Evolutionary conservation across 2,329 filamentous ascomycete species (phyloP).

Genomic region (Endothia cerciana): DNA sequence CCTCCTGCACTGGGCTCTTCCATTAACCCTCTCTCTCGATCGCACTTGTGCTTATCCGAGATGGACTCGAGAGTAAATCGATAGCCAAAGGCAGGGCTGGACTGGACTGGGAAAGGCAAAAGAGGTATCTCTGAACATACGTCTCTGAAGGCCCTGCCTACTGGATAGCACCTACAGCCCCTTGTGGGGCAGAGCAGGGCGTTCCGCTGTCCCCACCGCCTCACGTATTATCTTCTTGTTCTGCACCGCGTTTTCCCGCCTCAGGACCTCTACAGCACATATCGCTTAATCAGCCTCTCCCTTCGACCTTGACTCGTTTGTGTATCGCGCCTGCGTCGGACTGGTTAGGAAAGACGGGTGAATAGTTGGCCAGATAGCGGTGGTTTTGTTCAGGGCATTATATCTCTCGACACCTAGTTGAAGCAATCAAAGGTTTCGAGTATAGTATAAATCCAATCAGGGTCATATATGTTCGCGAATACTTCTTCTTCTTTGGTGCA

Average conservation of each 20-base stretch:
- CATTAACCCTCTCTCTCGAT: background rate
- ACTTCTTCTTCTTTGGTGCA: background rate
- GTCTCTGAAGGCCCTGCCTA: background rate
- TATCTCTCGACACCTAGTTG: background rate
- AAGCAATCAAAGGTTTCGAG: background rate
- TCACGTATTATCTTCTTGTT: no score
- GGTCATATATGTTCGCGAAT: background rate
- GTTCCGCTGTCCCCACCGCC: no score
- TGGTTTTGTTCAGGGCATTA: no score
- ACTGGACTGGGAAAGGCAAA: slow-evolving; percentile 30
- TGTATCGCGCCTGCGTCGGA: no score
- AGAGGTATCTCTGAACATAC: slow-evolving; percentile 25
- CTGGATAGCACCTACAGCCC: no score
- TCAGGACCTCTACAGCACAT: no score
- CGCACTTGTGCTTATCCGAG: background rate
- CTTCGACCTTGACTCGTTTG: no score
- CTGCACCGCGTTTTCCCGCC: no score
- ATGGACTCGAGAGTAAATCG: slow-evolving; percentile 24
- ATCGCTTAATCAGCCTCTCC: no score
- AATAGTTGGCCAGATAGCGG: no score
- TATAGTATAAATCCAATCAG: background rate
- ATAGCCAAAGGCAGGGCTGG: slow-evolving; percentile 33
- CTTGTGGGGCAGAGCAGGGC: no score
- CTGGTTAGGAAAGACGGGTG: no score
- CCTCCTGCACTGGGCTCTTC: background rate